Conservation (phyloP, 176 grass and related monocot genomes). For the Bolboschoenus planiculmis region DNA sequence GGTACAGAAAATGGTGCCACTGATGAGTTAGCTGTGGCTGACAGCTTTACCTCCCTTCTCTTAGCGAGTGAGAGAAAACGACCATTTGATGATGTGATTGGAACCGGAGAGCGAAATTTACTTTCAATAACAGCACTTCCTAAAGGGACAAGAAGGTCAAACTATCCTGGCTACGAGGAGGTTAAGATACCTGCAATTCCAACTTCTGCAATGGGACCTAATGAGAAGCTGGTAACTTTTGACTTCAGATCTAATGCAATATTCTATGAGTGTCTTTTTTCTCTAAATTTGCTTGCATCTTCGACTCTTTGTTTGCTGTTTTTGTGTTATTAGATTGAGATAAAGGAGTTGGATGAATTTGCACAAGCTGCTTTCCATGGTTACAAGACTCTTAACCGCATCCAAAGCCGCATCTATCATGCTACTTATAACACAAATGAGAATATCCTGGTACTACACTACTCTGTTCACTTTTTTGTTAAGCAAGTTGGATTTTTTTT, state of each 20-base stretch:
- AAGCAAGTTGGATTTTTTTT: constrained; percentile 10
- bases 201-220: constrained; percentile 54
- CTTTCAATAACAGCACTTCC: constrained; percentile 71
- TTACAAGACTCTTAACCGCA: constrained; percentile 86
- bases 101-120: constrained; percentile 50
- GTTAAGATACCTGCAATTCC: constrained; percentile 86
- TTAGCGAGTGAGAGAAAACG: constrained; percentile 77
- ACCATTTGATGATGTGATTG: constrained; percentile 80
- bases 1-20: constrained; percentile 43
- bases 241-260: constrained; percentile 8
- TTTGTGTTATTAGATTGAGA: constrained; percentile 63
- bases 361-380: constrained; percentile 90
- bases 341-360: constrained; percentile 83
- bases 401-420: constrained; percentile 91
- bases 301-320: constrained; percentile 1
- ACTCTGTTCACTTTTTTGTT: constrained; percentile 26
- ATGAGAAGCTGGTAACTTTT: constrained; percentile 80
- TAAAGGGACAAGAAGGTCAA: constrained; percentile 74
- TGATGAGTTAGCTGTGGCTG: constrained; percentile 43
- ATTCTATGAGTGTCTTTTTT: background rate
- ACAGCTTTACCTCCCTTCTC: constrained; percentile 73
- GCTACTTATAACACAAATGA: constrained; percentile 88
- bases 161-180: constrained; percentile 89
- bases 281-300: background rate
- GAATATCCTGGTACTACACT: constrained; percentile 72